Evolutionary conservation across 768 basidiomycete genomes (phyloP).

Genomic region (Rhodosporidiobolus odoratus): DNA sequence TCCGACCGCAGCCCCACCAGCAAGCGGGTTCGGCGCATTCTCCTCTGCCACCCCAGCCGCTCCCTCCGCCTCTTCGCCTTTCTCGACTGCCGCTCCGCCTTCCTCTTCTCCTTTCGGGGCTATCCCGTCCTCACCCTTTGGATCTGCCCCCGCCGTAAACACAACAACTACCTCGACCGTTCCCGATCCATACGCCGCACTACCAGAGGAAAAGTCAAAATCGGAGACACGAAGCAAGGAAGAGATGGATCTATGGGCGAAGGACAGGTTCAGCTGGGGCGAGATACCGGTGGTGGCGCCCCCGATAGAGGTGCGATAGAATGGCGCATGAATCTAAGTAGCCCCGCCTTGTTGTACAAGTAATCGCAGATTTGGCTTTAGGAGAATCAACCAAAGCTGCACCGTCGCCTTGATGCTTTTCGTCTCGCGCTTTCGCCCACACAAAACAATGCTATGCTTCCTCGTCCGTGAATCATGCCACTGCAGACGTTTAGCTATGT

Average conservation of each 20-base stretch:
- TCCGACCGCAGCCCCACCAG: conserved; percentile 3
- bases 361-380: background rate
- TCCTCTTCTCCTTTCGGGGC: background rate
- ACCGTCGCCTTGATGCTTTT: too few species aligned
- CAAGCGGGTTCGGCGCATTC: conserved; percentile 18
- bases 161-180: background rate
- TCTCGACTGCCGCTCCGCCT: too few species aligned
- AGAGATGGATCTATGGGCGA: conserved; percentile 27
- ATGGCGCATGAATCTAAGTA: too few species aligned
- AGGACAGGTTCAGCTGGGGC: conserved; percentile 27
- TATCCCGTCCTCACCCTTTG: conserved; percentile 5
- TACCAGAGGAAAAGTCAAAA: conserved; percentile 12
- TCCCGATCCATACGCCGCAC: conserved; percentile 22
- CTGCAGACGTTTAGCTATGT: too few species aligned
- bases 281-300: conserved; percentile 22
- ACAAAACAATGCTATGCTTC: too few species aligned
- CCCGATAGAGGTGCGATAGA: conserved; percentile 25
- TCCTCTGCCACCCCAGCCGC: background rate
- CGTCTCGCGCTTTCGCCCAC: too few species aligned
- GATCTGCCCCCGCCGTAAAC: background rate
- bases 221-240: background rate
- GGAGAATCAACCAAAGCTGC: too few species aligned
- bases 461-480: too few species aligned
- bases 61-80: too few species aligned
- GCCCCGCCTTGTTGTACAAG: too few species aligned